phyloP scores from a whole-genome alignment of 345 rosid species.

The Populus ilicifolia region DNA sequence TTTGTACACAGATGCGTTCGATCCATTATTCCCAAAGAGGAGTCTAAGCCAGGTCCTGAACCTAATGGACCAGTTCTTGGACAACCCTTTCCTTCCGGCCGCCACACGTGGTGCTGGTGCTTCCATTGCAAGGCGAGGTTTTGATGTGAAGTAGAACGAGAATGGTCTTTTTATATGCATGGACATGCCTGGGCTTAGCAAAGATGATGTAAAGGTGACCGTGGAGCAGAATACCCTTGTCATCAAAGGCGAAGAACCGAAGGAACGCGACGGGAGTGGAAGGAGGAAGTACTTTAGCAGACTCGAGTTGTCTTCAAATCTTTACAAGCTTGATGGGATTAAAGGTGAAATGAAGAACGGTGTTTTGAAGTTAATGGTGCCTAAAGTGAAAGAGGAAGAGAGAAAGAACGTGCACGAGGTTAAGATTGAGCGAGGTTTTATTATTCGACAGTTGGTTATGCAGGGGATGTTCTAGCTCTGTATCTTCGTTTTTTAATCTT shows the following conservation, averaged over 20 bases:
- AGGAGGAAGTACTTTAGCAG: constrained; percentile 48
- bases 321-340: constrained; percentile 44
- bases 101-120: constrained; percentile 34
- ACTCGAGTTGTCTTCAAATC: constrained; percentile 38
- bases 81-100: constrained; percentile 42
- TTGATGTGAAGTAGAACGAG: constrained; percentile 53
- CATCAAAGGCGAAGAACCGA: constrained; percentile 51
- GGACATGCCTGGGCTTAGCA: constrained; percentile 57
- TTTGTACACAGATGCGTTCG: constrained; percentile 2
- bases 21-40: constrained; percentile 53
- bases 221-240: constrained; percentile 59
- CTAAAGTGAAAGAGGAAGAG: constrained; percentile 1
- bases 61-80: constrained; percentile 57
- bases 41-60: constrained; percentile 63
- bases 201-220: constrained; percentile 47
- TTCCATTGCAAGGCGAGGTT: constrained; percentile 31
- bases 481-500: too few species aligned
- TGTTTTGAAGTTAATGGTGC: constrained; percentile 5
- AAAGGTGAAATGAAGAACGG: constrained; percentile 22
- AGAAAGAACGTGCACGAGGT: not conserved
- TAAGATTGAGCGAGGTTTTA: not conserved
- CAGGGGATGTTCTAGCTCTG: not conserved
- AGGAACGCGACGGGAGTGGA: constrained; percentile 24
- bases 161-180: constrained; percentile 32
- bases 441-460: not conserved